Base-by-base conservation (phyloP, 1,139 yeast genomes). In the Spencermartinsiella ligniputridi region DNA sequence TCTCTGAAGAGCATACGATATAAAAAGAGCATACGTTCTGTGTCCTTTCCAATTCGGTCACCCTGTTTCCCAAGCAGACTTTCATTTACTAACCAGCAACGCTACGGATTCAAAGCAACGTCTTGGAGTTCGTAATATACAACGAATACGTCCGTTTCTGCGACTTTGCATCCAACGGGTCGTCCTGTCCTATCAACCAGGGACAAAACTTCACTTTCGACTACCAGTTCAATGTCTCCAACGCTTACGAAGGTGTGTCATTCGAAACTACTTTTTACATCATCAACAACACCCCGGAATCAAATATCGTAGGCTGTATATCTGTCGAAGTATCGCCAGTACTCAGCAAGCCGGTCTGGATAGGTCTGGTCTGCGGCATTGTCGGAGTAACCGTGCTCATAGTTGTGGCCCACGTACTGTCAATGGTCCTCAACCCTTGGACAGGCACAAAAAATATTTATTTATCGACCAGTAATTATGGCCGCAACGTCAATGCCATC, bases 391-490 rank as follows among this genome's bases (percentile, higher is more conserved):
- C 71, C 3, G 48, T 69, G 2, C 60, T 77, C 18, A 68, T 78
- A 40, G 61, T 69, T 37, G 55, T 74, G 34, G 71, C 76, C 3
- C 68, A 76, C 44, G 60, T 72, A 11, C 62, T 69, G 39, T 64
- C 70, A 20, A 55, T 62, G 34, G 50, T 61, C 35, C 56, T 62
- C 46, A 79, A 84, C 39, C 79, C 83, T 1, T 75, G 81, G 67
- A 82, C 80, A 50, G 86, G 82, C 53, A 74, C 86, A 1, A 64
- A 72, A 8, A 77, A 80, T 52, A 78, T 81, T 2, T 79, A 77
- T 50, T 59, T 79, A 32, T 72, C 76, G 60, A 68, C 70, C 27
- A 82, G 83, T 4, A 79, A 85, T 6, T 75, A 79, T 24, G 78
- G 81, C 44, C 79, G 83, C 57, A 81, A 80, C 56, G 76, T 70